Conservation (phyloP, 257 asterid species). For the Primulina tabacum region DNA sequence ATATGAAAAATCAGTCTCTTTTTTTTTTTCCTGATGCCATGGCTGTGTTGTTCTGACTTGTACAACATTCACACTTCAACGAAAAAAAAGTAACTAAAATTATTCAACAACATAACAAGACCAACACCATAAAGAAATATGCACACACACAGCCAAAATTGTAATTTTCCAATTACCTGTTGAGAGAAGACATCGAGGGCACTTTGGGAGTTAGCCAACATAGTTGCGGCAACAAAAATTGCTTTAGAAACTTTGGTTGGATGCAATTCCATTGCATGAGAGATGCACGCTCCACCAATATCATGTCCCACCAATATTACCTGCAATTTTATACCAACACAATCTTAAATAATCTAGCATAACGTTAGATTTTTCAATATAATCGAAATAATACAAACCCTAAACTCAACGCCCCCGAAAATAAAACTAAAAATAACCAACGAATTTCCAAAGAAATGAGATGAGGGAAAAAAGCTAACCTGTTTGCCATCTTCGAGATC, state of each 20-base stretch:
- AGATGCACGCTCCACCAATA: conserved; percentile 55
- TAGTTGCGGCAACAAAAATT: conserved; percentile 58
- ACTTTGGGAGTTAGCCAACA: conserved; percentile 44
- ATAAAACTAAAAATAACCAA: neutral
- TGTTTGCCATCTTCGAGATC: conserved; percentile 28
- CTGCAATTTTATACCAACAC: conserved; percentile 25
- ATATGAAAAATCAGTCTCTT: too few relatives aligned
- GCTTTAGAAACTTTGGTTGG: conserved; percentile 47
- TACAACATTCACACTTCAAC: too few relatives aligned
- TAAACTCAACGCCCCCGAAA: neutral
- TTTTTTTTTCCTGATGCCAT: too few relatives aligned
- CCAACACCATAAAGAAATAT: too few relatives aligned
- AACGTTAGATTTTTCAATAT: neutral
- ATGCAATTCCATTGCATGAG: conserved; percentile 56
- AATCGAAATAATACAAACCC: neutral
- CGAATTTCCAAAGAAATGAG: neutral
- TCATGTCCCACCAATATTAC: conserved; percentile 66
- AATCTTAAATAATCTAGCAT: neutral
- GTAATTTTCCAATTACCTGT: conserved; percentile 30
- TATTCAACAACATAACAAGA: too few relatives aligned
- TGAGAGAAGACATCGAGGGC: conserved; percentile 51
- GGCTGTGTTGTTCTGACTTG: too few relatives aligned
- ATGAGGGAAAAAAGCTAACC: conserved; percentile 22
- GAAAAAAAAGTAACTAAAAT: too few relatives aligned
- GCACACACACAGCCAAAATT: too few relatives aligned